Percentiles rank a stretch among this genome's conserved stretches.
phyloP scores from a whole-genome alignment of 2,329 filamentous ascomycete genomes.

The Colletotrichum sidae region DNA sequence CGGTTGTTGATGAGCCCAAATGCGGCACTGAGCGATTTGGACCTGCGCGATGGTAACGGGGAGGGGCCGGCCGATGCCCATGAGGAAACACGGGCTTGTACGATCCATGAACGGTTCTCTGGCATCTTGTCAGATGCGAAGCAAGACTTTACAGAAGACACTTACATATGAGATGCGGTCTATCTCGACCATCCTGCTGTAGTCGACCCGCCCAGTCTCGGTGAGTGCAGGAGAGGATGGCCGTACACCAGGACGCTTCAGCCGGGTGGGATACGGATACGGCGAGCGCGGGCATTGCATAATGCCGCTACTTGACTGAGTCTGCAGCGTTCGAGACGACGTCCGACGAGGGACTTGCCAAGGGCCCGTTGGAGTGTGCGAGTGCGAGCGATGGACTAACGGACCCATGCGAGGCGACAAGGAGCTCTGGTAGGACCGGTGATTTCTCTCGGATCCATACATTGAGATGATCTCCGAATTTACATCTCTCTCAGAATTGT shows the following conservation, averaged over 20 bases:
- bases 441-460: constrained; percentile 63
- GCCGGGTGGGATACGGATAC: constrained; percentile 68
- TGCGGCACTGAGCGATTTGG: constrained; percentile 53
- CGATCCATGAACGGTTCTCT: constrained; percentile 59
- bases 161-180: constrained; percentile 60
- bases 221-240: constrained; percentile 62
- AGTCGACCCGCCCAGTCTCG: constrained; percentile 60
- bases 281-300: constrained; percentile 68
- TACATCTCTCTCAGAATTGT: constrained; percentile 63
- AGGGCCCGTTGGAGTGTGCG: constrained; percentile 65
- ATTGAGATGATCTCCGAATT: constrained; percentile 68
- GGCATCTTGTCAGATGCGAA: constrained; percentile 23
- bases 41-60: constrained; percentile 54
- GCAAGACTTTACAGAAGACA: constrained; percentile 24
- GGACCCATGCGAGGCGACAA: constrained; percentile 58
- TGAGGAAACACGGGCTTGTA: constrained; percentile 53
- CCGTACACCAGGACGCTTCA: constrained; percentile 65
- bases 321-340: constrained; percentile 61
- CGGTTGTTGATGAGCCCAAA: constrained; percentile 21
- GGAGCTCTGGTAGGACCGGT: constrained; percentile 53
- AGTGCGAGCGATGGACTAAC: constrained; percentile 61
- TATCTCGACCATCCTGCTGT: constrained; percentile 63
- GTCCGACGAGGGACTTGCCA: constrained; percentile 58
- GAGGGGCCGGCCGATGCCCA: constrained; percentile 50
- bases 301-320: constrained; percentile 54